Base-by-base conservation (phyloP, 2,329 filamentous ascomycete genomes). In the Aspergillaceae sp. region DNA sequence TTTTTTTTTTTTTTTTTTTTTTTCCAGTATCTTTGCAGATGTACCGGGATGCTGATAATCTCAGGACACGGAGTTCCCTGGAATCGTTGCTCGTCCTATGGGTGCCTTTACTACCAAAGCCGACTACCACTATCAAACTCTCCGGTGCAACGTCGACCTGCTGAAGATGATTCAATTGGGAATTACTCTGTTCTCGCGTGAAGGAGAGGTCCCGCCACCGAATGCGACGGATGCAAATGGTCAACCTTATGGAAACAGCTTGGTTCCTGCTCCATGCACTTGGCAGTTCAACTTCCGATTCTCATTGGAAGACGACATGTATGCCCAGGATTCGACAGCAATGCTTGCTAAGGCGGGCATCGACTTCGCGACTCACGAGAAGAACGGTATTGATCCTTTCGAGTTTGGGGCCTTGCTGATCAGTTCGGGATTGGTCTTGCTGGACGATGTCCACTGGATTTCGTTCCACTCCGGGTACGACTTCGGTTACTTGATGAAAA, bases 261-360 rank as follows among this genome's bases (percentile, higher is more conserved):
- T 78, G 45, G 63, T 74, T n/a, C 66, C 67, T 33, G 82, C 88
- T 48, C 91, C 87, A 10, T 94, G 86, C 63, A 94, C 91, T 11
- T 98, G 92, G 92, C 91, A 96, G 57, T 98, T 98, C 77, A 97
- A 98, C 74, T 98, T 98, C 71, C 85, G 90, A 58, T 98, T 97
- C 68, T 92, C 88, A 1, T 76, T 96, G 7, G 86, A 92, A 55
- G 82, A 91, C 35, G 92, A 98, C 69, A 98, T 98, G 92, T 97
- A 94, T 70, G 92, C 94, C 52, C 86, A 95, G 63, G 86, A 89
- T 48, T 96, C 89, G 10, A 96, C 96, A 55, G 86, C 92, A 54
- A 88, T 94, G 57, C 78, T 97, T 19, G 84, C 88, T 56, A 84
- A 87, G 59, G 87, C 88, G 2, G 92, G 92, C n/a, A 90, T 96